Base-by-base conservation (phyloP, 768 basidiomycete species). In the Tylopilus subfusipes region DNA sequence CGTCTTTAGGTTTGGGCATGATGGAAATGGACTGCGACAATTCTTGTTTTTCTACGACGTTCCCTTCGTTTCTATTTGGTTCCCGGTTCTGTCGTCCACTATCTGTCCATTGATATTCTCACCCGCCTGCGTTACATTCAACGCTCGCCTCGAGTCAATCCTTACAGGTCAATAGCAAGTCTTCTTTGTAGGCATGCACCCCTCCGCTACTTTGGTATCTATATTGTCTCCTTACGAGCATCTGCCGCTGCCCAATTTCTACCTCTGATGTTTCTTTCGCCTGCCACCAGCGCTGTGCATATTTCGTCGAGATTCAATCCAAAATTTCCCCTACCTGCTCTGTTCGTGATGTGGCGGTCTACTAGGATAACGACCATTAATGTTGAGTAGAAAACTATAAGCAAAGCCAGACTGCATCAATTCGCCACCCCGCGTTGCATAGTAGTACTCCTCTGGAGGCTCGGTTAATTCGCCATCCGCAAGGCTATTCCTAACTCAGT, bases 1-100 rank as follows among this genome's bases (percentile, higher is more conserved):
- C 42, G 19, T 53, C 48, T 57, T 21, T 58, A 93, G 90, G 90
- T 93, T 53, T 93, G 90, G 90, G 90, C 90, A 76, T 93, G 78
- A 82, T 69, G 63, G 63, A 65, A 64, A 61, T 58, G 57, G 59
- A 62, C 60, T 52, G 54, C n/a, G 38, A 53, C 44, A 54, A 44
- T 60, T 63, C 56, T 68, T 68, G 57, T 48, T 65, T 52, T 67
- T 58, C 44, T 33, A 48, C 56, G 30, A 65, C 68, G 33, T 49
- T 65, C 67, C 43, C 56, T 67, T 49, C 51, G 51, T 67, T 56
- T 57, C 62, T 55, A 56, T 62, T 66, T 58, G 57, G 53, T 49
- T 55, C 40, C 42, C 19, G 39, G 31, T 67, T 67, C 55, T 54
- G 48, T 53, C 60, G 48, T 58, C 57, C 50, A 42, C 57, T 65